Base-by-base conservation (phyloP, 2,329 filamentous ascomycete species). In the Pestalotiopsis sp. region DNA sequence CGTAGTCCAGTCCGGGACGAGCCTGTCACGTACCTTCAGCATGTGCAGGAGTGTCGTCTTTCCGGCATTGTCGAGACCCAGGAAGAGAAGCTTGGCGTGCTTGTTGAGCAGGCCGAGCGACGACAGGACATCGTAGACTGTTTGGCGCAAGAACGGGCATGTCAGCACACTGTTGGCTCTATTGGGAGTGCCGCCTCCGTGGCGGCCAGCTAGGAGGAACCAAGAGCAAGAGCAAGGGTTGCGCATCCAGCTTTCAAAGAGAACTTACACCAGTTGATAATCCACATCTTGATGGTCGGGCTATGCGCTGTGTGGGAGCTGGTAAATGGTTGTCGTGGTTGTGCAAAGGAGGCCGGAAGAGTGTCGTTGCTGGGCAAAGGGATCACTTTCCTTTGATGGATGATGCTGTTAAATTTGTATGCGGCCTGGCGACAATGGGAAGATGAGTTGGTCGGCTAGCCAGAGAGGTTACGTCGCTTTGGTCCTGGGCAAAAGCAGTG, bases 21-120 rank as follows among this genome's bases (percentile, higher is more conserved):
- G 23, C 31, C 57, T 49, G 38, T 63, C 68, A 81, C 88, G 77
- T 82, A 94, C 92, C 92, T 97, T 97, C 83, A 97, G 83, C 94
- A 97, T 97, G 84, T 97, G 94, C 79, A 97, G 85, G 75, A 97
- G 86, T 59, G 94, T 97, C 66, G 94, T 97, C 88, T 97, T 97
- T 83, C 94, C 94, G 65, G 94, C 94, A 85, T 97, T 97, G 81
- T 97, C 94, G 71, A 97, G 91, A 75, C 94, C 94, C 72, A 97
- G 90, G 85, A 97, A 97, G 69, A 97, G 89, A 69, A 97, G 89
- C 89, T 97, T 97, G 78, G 94, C 94, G 82, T 97, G 93, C 88
- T 97, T 97, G 90, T 97, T 97, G 74, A 95, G 87, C 78, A 97
- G 88, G 76, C 94, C 94, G 72, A 97, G 88, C 73, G 90, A 93